Percentiles rank a stretch among this genome's conserved stretches.
phyloP scores from a whole-genome alignment of 495 filamentous ascomycete species.

The Tuber calosporum region DNA sequence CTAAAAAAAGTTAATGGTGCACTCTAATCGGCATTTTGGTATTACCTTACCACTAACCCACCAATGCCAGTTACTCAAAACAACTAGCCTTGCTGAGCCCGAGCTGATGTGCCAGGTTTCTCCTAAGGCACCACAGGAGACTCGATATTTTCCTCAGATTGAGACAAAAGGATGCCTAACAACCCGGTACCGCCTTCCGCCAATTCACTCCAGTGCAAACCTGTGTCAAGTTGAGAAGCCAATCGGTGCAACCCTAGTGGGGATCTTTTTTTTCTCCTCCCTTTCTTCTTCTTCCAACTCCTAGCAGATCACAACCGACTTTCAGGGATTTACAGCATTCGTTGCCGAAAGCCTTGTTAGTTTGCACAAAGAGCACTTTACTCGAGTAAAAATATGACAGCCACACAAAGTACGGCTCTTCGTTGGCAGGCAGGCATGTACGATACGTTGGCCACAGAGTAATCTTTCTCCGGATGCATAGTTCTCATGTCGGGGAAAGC shows the following conservation, averaged over 20 bases:
- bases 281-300: background rate
- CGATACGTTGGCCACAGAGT: background rate
- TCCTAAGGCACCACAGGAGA: background rate
- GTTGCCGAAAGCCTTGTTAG: background rate
- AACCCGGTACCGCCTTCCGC: background rate
- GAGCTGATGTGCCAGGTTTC: background rate
- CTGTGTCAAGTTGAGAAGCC: background rate
- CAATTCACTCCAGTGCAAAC: background rate
- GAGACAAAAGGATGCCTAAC: background rate
- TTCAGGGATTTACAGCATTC: background rate
- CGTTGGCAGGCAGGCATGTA: background rate
- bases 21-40: background rate
- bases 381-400: background rate
- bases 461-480: background rate
- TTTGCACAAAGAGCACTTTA: background rate
- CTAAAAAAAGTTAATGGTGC: background rate
- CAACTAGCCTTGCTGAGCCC: too few species aligned
- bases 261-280: background rate
- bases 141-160: background rate
- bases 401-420: background rate
- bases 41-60: background rate
- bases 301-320: background rate
- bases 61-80: background rate
- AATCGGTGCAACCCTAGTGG: background rate
- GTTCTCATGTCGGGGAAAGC: background rate